Percentiles rank a stretch among this genome's conserved stretches.
Evolutionary conservation across 176 grass and related monocot genomes (phyloP).

Genomic region (Ensete ventricosum): DNA sequence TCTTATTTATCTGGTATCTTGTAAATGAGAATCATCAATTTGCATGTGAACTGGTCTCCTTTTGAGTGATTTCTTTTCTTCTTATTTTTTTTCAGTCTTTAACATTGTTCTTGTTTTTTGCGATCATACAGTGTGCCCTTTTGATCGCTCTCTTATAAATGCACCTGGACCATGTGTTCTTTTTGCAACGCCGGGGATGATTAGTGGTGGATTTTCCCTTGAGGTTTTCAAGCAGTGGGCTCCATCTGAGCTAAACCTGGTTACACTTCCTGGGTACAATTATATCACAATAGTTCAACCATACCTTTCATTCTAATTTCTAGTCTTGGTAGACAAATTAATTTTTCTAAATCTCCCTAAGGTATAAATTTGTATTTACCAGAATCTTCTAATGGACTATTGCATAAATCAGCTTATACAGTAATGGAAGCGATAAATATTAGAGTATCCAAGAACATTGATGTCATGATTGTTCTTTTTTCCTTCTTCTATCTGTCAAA

Average conservation of each 20-base stretch:
- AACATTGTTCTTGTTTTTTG: neutral
- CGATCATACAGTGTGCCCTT: slow-evolving; percentile 53
- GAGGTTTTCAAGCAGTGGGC: slow-evolving; percentile 97
- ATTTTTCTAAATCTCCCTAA: neutral
- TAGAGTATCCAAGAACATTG: too few relatives aligned
- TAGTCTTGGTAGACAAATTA: neutral
- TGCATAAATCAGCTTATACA: neutral
- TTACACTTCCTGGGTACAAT: slow-evolving; percentile 80
- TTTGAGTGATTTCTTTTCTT: too few relatives aligned
- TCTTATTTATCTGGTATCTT: too few relatives aligned
- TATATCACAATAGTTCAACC: neutral
- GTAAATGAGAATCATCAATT: too few relatives aligned
- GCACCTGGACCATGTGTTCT: slow-evolving; percentile 84
- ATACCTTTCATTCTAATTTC: neutral
- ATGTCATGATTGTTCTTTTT: too few relatives aligned
- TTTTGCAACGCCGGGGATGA: slow-evolving; percentile 97
- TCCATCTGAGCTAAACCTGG: slow-evolving; percentile 73
- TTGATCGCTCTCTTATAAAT: slow-evolving; percentile 78
- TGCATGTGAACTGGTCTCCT: neutral
- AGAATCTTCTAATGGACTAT: neutral
- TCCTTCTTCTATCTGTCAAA: too few relatives aligned
- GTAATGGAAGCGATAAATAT: neutral
- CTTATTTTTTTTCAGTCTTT: too few relatives aligned
- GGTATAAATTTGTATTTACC: neutral
- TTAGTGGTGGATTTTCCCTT: slow-evolving; percentile 88